Percentiles rank a stretch among this genome's conserved stretches.
Evolutionary conservation across 257 asterid genomes (phyloP).

Genomic region (Scutellaria barbata): DNA sequence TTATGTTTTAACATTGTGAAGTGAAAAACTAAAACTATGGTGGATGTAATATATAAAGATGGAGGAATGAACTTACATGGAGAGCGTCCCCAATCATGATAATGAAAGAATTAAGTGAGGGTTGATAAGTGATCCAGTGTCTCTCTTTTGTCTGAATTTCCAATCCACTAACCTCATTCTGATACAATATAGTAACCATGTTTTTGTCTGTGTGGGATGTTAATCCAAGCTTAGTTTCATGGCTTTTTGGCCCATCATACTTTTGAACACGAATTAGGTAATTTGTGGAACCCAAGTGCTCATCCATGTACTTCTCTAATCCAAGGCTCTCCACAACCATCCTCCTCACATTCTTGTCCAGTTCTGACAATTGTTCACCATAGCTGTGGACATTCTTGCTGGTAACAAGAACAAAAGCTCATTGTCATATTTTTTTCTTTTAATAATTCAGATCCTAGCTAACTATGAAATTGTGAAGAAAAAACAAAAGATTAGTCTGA

Average conservation of each 20-base stretch:
- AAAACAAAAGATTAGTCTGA: too few species aligned
- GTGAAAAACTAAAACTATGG: too few species aligned
- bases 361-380: slow-evolving; percentile 43
- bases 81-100: slow-evolving; percentile 61
- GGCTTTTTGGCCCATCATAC: slow-evolving; percentile 50
- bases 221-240: slow-evolving; percentile 45
- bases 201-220: slow-evolving; percentile 59
- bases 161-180: slow-evolving; percentile 47
- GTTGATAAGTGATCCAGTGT: slow-evolving; percentile 49
- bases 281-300: slow-evolving; percentile 54
- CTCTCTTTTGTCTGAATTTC: slow-evolving; percentile 55
- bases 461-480: too few species aligned
- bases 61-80: slow-evolving; percentile 35
- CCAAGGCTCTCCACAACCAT: slow-evolving; percentile 59
- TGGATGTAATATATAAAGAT: too few species aligned
- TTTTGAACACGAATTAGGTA: slow-evolving; percentile 56
- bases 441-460: too few species aligned
- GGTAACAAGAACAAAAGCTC: neutral
- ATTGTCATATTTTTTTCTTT: neutral
- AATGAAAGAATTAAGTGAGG: slow-evolving; percentile 45
- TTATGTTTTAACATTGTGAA: too few species aligned
- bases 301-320: slow-evolving; percentile 48
- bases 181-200: slow-evolving; percentile 46
- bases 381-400: slow-evolving; percentile 43
- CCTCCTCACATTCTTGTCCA: slow-evolving; percentile 50